phyloP scores from a whole-genome alignment of 129 eudicot species.

The Apium graveolens region DNA sequence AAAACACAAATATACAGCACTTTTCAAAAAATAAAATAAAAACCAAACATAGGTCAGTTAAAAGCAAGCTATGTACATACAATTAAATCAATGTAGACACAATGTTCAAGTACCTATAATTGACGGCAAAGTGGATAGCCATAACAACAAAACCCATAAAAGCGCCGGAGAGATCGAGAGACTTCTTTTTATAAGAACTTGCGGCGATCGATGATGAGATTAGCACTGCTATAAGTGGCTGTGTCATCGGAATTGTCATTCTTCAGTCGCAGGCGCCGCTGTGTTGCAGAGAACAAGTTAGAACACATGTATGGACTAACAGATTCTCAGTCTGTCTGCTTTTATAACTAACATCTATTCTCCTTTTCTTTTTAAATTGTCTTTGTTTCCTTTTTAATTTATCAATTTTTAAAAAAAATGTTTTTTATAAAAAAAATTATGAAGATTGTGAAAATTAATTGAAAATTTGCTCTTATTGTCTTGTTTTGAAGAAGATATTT shows the following conservation, averaged over 20 bases:
- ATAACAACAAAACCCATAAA: constrained; percentile 66
- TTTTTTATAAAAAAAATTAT: too few species aligned
- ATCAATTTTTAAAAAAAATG: too few species aligned
- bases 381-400: too few species aligned
- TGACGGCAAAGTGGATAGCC: constrained; percentile 62
- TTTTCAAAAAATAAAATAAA: too few species aligned
- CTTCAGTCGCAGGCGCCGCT: constrained; percentile 3
- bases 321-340: background rate
- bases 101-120: constrained; percentile 51
- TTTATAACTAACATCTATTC: background rate
- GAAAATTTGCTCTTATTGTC: too few species aligned
- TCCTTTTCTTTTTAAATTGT: too few species aligned
- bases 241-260: constrained; percentile 42
- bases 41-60: background rate
- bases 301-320: background rate
- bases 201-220: constrained; percentile 47
- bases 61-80: too few species aligned
- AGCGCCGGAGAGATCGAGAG: constrained; percentile 87
- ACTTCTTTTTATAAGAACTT: constrained; percentile 55
- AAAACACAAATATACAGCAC: background rate
- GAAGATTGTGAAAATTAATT: too few species aligned
- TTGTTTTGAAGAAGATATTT: too few species aligned
- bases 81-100: background rate
- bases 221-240: constrained; percentile 38
- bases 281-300: background rate